phyloP scores from a whole-genome alignment of 495 filamentous ascomycete species.

The Aspergillus conjunctus region DNA sequence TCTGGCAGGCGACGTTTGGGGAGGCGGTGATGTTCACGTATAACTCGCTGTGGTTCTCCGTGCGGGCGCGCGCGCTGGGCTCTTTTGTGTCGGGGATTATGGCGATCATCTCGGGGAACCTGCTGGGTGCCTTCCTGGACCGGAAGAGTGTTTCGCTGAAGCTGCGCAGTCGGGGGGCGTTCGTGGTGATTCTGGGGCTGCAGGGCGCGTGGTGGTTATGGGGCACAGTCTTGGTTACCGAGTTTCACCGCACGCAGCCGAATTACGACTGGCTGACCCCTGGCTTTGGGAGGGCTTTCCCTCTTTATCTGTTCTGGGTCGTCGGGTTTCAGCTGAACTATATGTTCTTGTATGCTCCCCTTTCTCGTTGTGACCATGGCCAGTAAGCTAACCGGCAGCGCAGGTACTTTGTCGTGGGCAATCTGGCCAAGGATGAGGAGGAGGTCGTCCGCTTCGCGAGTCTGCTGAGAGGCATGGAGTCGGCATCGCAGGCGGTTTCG shows the following conservation, averaged over 20 bases:
- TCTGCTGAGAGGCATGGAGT: conserved; percentile 62
- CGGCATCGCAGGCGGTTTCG: conserved; percentile 62
- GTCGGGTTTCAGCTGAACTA: conserved; percentile 66
- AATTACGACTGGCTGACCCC: conserved; percentile 58
- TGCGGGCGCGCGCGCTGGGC: conserved; percentile 62
- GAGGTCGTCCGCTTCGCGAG: conserved; percentile 64
- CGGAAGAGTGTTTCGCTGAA: conserved; percentile 49
- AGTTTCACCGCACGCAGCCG: conserved; percentile 52
- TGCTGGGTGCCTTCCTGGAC: conserved; percentile 61
- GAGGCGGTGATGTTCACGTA: conserved; percentile 68
- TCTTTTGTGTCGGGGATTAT: conserved; percentile 63
- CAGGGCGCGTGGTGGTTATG: conserved; percentile 66
- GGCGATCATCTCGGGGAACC: conserved; percentile 57
- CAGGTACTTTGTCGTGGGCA: conserved; percentile 63
- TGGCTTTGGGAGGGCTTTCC: conserved; percentile 60
- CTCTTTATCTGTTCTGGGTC: conserved; percentile 59
- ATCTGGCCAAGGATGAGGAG: conserved; percentile 55
- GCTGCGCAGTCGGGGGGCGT: conserved; percentile 45
- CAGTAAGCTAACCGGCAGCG: background rate
- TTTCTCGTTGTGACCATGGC: conserved; percentile 14
- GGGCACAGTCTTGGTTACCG: conserved; percentile 57
- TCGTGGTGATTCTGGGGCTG: conserved; percentile 48
- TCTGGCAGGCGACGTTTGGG: conserved; percentile 61
- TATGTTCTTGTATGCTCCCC: conserved; percentile 54
- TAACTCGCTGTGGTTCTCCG: conserved; percentile 60